Percentiles rank a stretch among this genome's conserved stretches.
These are phyloP conservation scores for Lecanicillium sp. DNA, from an alignment of 2,329 filamentous ascomycete genomes.

Conservation along the genomic window DNA sequence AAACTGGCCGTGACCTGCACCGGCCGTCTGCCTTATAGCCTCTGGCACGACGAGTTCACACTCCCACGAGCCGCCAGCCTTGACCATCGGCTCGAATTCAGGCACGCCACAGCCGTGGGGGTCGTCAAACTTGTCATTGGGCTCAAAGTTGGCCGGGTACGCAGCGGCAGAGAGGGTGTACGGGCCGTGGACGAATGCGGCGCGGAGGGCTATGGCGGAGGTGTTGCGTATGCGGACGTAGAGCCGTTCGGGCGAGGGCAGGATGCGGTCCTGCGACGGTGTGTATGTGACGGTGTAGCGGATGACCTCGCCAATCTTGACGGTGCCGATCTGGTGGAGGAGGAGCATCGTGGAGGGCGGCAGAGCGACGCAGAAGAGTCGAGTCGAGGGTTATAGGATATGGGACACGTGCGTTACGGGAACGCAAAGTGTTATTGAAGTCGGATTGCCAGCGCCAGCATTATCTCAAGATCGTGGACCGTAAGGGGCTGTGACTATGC, in stretches of 20 bases:
- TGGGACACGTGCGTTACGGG: no score
- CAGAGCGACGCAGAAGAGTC: no score
- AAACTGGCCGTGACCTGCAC: constrained; percentile 37
- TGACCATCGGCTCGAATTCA: constrained; percentile 92
- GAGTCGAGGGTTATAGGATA: no score
- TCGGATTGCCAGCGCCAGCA: no score
- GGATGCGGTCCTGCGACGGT: constrained; percentile 78
- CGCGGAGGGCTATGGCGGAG: constrained; percentile 79
- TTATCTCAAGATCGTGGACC: no score
- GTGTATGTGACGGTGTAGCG: constrained; percentile 91
- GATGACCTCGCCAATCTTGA: constrained; percentile 91
- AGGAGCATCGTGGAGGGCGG: constrained; percentile 65
- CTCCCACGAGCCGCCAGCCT: constrained; percentile 83
- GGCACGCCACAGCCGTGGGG: constrained; percentile 67
- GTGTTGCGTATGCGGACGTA: constrained; percentile 88
- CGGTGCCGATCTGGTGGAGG: constrained; percentile 79
- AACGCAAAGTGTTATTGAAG: no score
- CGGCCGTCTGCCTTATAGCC: constrained; percentile 59
- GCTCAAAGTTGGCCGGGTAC: constrained; percentile 75
- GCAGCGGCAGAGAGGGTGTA: constrained; percentile 85
- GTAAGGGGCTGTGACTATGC: no score
- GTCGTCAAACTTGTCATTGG: constrained; percentile 67
- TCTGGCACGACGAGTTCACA: constrained; percentile 75
- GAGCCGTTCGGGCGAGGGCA: constrained; percentile 74
- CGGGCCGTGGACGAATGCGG: constrained; percentile 92